Evolutionary conservation across 345 rosid species (phyloP).

Genomic region (Populus tremula): DNA sequence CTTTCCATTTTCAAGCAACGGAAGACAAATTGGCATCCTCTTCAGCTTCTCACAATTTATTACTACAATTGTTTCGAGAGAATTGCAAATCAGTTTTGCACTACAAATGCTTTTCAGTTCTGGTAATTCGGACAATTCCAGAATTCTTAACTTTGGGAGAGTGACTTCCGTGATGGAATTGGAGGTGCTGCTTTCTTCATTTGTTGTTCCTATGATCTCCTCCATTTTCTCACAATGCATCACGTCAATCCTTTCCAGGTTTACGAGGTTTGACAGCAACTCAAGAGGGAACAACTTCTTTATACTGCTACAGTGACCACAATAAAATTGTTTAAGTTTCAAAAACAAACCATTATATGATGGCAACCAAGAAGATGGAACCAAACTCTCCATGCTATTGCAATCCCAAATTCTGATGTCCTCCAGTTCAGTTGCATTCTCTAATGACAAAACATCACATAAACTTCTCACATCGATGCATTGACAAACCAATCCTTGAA

Average conservation of each 20-base stretch:
- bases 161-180: background rate
- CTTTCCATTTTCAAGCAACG: too few species aligned
- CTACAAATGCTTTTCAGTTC: background rate
- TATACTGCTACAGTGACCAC: too few species aligned
- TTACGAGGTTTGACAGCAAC: too few species aligned
- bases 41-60: fast-evolving
- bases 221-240: fast-evolving
- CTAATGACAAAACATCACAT: background rate
- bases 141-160: background rate
- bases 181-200: too few species aligned
- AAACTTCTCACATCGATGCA: too few species aligned
- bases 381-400: background rate
- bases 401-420: background rate
- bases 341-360: too few species aligned
- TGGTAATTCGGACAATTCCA: background rate
- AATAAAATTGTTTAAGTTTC: too few species aligned
- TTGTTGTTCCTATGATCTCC: too few species aligned
- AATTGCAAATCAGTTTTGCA: background rate
- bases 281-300: too few species aligned
- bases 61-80: fast-evolving
- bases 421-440: background rate
- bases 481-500: background rate
- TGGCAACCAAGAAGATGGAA: too few species aligned
- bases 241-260: fast-evolving
- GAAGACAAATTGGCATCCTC: background rate